Base-by-base conservation (phyloP, 2,329 filamentous ascomycete genomes). In the Samsoniella hepiali region DNA sequence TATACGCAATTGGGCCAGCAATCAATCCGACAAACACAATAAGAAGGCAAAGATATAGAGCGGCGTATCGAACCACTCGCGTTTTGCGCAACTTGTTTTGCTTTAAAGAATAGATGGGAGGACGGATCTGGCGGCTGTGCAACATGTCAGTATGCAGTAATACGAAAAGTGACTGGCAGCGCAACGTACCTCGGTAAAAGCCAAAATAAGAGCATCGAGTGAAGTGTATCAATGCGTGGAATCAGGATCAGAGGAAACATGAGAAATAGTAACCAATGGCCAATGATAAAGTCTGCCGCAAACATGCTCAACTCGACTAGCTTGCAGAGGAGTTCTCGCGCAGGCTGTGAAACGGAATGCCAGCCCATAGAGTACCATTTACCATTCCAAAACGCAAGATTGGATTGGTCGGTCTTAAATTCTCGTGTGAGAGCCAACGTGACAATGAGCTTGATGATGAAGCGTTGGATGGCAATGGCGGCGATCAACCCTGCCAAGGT, bases 351-450 rank as follows among this genome's bases (percentile, higher is more conserved):
- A 59, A 99, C 76, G 0, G 94, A 89, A 79, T 98, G 94, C 93
- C 96, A 97, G 68, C 95, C 95, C 90, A 97, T 95, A 55, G 91
- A 91, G 79, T 99, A 99, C 95, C 95, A 99, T 81, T 99, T 97
- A 75, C 95, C 95, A 63, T 91, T 98, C 95, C 95, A 99, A 89
- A 97, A 99, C 65, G 95, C 95, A 74, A 99, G 96, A 81, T 99
- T 99, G 71, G 95, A 88, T 67, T 91, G 88, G 71, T 99, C 95
- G 47, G 90, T 87, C 84, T 97, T 97, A 83, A 99, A 94, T 76
- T 99, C 95, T 79, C 95, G 86, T 9, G 95, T 99, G 64, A 99
- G 82, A 3, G 90, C 85, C 42, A 96, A 80, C 5, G 89, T 83
- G 68, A 98, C 90, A 75, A 99, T 96, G 62, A 99, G 81, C 84